Conservation (phyloP, 2,329 filamentous ascomycete species). For the Xenoacremonium recifei region DNA sequence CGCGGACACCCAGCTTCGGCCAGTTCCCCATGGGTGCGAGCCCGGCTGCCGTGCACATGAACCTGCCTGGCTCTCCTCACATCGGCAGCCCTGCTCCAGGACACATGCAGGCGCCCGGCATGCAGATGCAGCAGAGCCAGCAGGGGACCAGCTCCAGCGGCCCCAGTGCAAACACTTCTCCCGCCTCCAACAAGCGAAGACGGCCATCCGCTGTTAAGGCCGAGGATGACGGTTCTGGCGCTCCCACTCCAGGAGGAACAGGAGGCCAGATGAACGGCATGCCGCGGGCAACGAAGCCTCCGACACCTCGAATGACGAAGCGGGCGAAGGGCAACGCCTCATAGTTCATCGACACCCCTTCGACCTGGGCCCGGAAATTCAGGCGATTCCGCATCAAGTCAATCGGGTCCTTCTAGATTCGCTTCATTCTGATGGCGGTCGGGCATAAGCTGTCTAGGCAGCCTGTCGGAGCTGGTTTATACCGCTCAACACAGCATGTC, state of each 20-base stretch:
- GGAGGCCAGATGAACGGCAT: constrained; percentile 52
- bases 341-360: constrained; percentile 25
- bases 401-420: too few relatives aligned
- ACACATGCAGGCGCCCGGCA: constrained; percentile 62
- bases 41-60: constrained; percentile 58
- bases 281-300: constrained; percentile 52
- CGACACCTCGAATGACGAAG: constrained; percentile 58
- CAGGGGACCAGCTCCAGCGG: constrained; percentile 66
- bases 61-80: constrained; percentile 62
- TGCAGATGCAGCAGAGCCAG: constrained; percentile 67
- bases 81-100: constrained; percentile 60
- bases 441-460: too few relatives aligned
- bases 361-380: too few relatives aligned
- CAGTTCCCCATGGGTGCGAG: constrained; percentile 61
- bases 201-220: constrained; percentile 57
- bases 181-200: constrained; percentile 58
- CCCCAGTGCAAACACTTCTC: constrained; percentile 66
- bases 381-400: too few relatives aligned
- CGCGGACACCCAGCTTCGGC: constrained; percentile 53
- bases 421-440: too few relatives aligned
- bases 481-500: too few relatives aligned
- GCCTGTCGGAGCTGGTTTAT: too few relatives aligned
- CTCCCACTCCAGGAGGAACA: constrained; percentile 44
- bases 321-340: constrained; percentile 48
- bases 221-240: constrained; percentile 52